Base-by-base conservation (phyloP, 345 rosid genomes). In the Salix koriyanagi region DNA sequence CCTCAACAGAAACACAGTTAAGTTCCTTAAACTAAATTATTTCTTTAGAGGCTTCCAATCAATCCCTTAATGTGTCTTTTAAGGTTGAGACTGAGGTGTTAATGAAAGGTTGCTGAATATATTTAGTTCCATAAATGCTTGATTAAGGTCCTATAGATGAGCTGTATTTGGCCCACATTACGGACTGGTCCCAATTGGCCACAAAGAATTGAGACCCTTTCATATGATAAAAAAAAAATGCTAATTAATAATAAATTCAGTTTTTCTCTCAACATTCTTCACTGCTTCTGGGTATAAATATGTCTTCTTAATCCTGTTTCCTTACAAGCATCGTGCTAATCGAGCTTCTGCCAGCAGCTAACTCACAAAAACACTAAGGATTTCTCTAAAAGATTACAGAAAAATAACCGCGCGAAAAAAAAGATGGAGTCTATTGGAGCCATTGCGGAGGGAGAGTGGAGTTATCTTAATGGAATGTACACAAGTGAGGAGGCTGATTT, bases 401-500 rank as follows among this genome's bases (percentile, higher is more conserved):
- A 30, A 30, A 7, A 28, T 25, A 18, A 25, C 32, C 8, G 4
- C 52, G 32, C n/a, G n/a, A n/a, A 26, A 1, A 69, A 52, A 65
- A 2, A 25, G 44, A 87, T 90, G 92, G 91, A 89, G 75, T 72
- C 85, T 26, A 79, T 84, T 82, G 91, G 83, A 69, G 74, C 75
- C 39, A 50, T 65, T n/a, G 39, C 72, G n/a, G 90, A 83, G 50
- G 88, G 89, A 44, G 92, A 87, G 36, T 92, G 97, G 96, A 84
- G 83, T 54, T 83, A 79, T 71, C 81, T 89, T 2, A 75, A 86
- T 30, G 93, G 88, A 67, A 80, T 88, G 79, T 83, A 78, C 70
- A 80, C 91, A 32, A 71, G 79, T 56, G 95, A 94, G 64, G 98
- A 94, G 80, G 86, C 88, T 64, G 90, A 94, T 69, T 89, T 92